Conservation (phyloP, 495 filamentous ascomycete species). For the Apodospora peruviana region DNA sequence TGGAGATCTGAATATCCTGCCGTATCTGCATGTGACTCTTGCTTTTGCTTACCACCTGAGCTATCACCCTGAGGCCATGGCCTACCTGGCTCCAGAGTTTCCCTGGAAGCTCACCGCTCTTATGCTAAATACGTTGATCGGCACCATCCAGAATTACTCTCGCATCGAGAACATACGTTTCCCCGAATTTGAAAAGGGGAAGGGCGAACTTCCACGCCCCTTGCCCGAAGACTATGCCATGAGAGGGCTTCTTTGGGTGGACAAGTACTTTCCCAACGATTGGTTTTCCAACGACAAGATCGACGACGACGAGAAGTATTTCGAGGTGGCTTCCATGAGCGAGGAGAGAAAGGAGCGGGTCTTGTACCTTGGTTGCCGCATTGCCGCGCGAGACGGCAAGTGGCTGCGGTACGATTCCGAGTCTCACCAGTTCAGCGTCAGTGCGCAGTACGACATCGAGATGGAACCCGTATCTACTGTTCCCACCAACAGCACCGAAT, state of each 20-base stretch:
- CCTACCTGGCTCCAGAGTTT: slow-evolving; percentile 35
- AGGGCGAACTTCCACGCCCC: slow-evolving; percentile 43
- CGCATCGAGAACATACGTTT: slow-evolving; percentile 49
- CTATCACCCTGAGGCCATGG: slow-evolving; percentile 45
- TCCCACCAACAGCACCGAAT: slow-evolving; percentile 12
- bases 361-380: slow-evolving; percentile 60
- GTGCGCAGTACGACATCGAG: slow-evolving; percentile 22
- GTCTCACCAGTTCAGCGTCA: slow-evolving; percentile 27
- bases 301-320: slow-evolving; percentile 71
- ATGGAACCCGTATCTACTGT: slow-evolving; percentile 5
- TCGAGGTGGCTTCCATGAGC: slow-evolving; percentile 62
- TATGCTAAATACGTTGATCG: slow-evolving; percentile 60
- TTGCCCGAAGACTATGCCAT: slow-evolving; percentile 81
- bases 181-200: slow-evolving; percentile 41
- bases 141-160: slow-evolving; percentile 33
- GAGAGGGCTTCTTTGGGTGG: slow-evolving; percentile 67
- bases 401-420: slow-evolving; percentile 31
- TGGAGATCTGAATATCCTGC: slow-evolving; percentile 59
- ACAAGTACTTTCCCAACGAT: slow-evolving; percentile 58
- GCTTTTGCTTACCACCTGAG: slow-evolving; percentile 62
- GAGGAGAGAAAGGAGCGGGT: slow-evolving; percentile 66
- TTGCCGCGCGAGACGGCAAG: slow-evolving; percentile 38
- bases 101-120: slow-evolving; percentile 62
- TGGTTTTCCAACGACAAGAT: slow-evolving; percentile 67
- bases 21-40: slow-evolving; percentile 62